A percentile compares a stretch with the other conserved stretches of the same genome.
Conservation (phyloP, 2,329 filamentous ascomycete genomes). For the Aspergillus flavus region DNA sequence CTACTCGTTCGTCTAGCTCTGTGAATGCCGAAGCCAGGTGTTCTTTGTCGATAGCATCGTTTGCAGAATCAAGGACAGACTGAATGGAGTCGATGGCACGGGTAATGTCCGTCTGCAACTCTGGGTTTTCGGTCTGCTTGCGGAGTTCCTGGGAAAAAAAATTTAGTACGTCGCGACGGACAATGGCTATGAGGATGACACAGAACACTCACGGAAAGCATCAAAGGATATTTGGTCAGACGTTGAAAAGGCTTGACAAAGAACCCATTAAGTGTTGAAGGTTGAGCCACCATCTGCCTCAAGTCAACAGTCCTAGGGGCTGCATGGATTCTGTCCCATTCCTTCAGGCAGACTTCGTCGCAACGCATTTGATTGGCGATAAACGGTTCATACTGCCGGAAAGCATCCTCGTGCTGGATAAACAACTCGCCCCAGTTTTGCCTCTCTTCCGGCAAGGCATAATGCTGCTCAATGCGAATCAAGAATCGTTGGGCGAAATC, state of each 20-base stretch:
- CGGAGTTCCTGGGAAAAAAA: slow-evolving; percentile 66
- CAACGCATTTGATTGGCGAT: slow-evolving; percentile 96
- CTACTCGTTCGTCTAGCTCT: slow-evolving; percentile 79
- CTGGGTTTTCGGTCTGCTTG: slow-evolving; percentile 77
- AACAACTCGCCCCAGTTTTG: slow-evolving; percentile 98
- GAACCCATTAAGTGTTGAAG: slow-evolving; percentile 87
- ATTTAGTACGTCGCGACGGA: not conserved
- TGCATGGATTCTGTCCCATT: slow-evolving; percentile 82
- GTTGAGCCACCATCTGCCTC: slow-evolving; percentile 77
- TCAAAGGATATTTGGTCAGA: slow-evolving; percentile 87
- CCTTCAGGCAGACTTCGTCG: slow-evolving; percentile 76
- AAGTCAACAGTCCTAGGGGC: slow-evolving; percentile 67
- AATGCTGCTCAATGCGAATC: slow-evolving; percentile 93
- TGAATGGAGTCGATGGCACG: slow-evolving; percentile 80
- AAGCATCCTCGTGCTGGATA: slow-evolving; percentile 78
- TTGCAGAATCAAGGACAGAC: slow-evolving; percentile 79
- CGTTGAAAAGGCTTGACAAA: slow-evolving; percentile 95
- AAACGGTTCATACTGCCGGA: slow-evolving; percentile 93
- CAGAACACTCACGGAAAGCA: slow-evolving; percentile 68
- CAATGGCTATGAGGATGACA: not conserved
- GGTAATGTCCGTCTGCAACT: slow-evolving; percentile 70
- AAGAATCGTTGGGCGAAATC: slow-evolving; percentile 95
- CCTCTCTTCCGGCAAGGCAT: slow-evolving; percentile 71
- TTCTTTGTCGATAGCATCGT: slow-evolving; percentile 87
- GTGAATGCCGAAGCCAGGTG: slow-evolving; percentile 80